Percentiles rank a stretch among this genome's conserved stretches.
Conservation (phyloP, 306 rosid species). For the Ormosia emarginata region DNA sequence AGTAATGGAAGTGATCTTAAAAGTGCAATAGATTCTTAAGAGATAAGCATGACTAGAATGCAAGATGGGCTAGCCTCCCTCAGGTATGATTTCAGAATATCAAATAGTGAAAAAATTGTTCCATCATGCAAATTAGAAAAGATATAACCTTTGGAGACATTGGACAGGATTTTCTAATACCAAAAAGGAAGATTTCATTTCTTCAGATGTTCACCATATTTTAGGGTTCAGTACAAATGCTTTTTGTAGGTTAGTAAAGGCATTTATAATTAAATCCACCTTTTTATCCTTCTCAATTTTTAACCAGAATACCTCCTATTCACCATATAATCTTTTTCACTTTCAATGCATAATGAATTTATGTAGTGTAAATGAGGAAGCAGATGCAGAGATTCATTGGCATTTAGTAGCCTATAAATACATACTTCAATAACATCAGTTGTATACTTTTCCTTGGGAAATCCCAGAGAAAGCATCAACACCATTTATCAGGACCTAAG, state of each 20-base stretch:
- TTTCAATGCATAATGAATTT: conserved; percentile 1
- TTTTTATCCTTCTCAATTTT: conserved; percentile 16
- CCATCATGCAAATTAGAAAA: background rate
- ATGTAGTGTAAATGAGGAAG: background rate
- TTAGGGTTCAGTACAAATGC: background rate
- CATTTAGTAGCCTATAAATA: background rate
- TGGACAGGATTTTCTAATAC: background rate
- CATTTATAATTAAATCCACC: background rate
- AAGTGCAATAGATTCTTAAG: background rate
- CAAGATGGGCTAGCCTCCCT: conserved; percentile 7
- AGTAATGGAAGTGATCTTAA: conserved; percentile 2
- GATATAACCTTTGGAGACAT: background rate
- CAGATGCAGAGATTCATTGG: conserved; percentile 8
- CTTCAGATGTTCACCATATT: background rate
- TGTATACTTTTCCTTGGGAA: background rate
- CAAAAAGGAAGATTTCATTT: conserved; percentile 11
- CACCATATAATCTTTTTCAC: background rate
- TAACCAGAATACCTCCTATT: background rate
- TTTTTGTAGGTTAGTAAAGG: background rate
- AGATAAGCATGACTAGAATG: background rate
- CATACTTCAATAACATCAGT: background rate
- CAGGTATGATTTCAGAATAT: background rate
- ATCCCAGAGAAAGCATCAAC: no score
- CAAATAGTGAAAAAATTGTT: background rate
- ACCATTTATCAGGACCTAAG: no score